phyloP scores from a whole-genome alignment of 352 stramenopile species.

The Aphanomyces euteiches region DNA sequence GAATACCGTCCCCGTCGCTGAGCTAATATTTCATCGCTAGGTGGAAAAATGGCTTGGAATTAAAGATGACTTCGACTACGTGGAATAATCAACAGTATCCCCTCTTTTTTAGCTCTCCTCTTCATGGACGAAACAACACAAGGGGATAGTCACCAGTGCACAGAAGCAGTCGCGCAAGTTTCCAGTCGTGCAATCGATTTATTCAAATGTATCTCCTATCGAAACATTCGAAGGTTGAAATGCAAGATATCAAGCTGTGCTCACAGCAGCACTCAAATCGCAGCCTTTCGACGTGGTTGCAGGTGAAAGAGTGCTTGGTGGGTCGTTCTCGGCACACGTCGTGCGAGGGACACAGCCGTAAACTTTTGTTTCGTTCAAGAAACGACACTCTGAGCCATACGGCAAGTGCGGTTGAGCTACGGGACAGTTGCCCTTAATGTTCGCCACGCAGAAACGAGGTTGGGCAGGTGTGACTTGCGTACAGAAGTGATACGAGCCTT shows the following conservation, averaged over 20 bases:
- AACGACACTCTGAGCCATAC: background rate
- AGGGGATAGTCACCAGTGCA: too few species aligned
- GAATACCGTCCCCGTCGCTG: slow-evolving; percentile 2
- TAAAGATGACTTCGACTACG: slow-evolving; percentile 84
- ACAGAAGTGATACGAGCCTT: slow-evolving; percentile 9
- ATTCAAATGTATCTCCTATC: too few species aligned
- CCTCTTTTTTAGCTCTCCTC: too few species aligned
- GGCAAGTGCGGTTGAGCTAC: background rate
- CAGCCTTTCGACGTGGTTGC: too few species aligned
- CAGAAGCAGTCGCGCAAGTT: too few species aligned
- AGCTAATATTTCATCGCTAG: slow-evolving; percentile 31
- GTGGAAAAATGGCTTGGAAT: slow-evolving; percentile 84
- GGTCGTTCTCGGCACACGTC: background rate
- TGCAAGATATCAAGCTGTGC: too few species aligned
- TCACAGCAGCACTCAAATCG: too few species aligned
- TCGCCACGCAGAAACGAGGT: slow-evolving; percentile 6
- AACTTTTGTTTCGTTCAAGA: background rate
- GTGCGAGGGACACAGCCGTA: slow-evolving; percentile 15
- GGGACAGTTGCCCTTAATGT: slow-evolving; percentile 10
- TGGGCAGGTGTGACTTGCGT: background rate
- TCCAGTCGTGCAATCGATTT: too few species aligned
- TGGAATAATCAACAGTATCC: slow-evolving; percentile 42
- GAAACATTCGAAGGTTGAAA: too few species aligned
- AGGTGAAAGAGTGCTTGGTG: too few species aligned
- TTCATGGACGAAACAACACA: too few species aligned